These are phyloP conservation scores for Kwoniella bestiolae DNA, from an alignment of 768 basidiomycete species.

Conservation along the genomic window DNA sequence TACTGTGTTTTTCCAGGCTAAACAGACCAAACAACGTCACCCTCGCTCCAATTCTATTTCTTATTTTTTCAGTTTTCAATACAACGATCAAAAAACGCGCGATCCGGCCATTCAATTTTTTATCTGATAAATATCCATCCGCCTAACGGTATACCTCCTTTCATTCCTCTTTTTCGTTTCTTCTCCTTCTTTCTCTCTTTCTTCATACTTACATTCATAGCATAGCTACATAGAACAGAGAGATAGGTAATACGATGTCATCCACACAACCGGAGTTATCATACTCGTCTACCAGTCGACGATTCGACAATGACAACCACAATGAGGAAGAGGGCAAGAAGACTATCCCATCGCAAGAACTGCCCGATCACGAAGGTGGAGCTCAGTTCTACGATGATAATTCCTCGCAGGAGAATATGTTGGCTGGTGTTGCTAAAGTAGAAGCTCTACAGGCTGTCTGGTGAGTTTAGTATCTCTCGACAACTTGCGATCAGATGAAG, in stretches of 20 bases:
- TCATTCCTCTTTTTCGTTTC: not conserved
- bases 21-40: not conserved
- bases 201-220: not conserved
- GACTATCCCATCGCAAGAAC: not conserved
- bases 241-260: conserved; percentile 1
- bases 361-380: not conserved
- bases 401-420: conserved; percentile 15
- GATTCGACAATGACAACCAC: conserved; percentile 1
- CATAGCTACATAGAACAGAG: not conserved
- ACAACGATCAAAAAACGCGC: not conserved
- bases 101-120: not conserved
- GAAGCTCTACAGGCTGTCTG: conserved; percentile 48
- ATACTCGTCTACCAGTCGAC: not conserved
- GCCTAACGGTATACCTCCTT: not conserved
- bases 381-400: conserved; percentile 22
- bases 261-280: conserved; percentile 2
- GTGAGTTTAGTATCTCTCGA: conserved; percentile 30
- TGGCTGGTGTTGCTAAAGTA: conserved; percentile 44
- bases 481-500: too few species aligned
- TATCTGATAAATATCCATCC: not conserved
- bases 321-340: conserved; percentile 19
- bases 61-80: not conserved
- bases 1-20: not conserved
- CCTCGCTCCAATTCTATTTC: not conserved
- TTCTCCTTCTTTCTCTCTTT: not conserved